Evolutionary conservation across 2,329 filamentous ascomycete genomes (phyloP).

Genomic region (Beauveria brongniartii): DNA sequence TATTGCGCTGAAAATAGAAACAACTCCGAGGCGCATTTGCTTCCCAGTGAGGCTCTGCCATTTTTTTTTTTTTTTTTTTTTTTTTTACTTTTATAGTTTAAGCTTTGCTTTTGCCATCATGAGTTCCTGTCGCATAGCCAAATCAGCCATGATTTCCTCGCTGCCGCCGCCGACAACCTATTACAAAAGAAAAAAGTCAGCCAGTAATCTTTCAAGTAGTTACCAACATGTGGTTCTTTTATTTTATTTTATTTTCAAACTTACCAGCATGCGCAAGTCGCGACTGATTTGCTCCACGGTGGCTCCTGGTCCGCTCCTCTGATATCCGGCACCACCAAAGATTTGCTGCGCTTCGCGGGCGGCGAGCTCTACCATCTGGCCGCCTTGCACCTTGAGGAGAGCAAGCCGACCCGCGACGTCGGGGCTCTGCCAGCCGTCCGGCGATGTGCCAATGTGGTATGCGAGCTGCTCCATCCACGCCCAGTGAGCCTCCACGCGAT

Average conservation of each 20-base stretch:
- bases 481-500: constrained; percentile 52
- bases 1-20: not conserved
- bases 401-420: constrained; percentile 25
- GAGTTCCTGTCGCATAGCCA: constrained; percentile 41
- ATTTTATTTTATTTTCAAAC: not conserved
- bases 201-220: not conserved
- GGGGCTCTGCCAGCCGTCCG: constrained; percentile 22
- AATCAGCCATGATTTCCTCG: constrained; percentile 45
- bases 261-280: constrained; percentile 34
- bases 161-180: constrained; percentile 46
- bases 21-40: not conserved
- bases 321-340: constrained; percentile 44
- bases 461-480: constrained; percentile 55
- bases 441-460: constrained; percentile 36
- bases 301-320: constrained; percentile 37
- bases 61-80: too few species aligned
- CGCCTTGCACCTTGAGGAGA: constrained; percentile 39
- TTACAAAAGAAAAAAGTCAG: constrained; percentile 14
- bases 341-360: constrained; percentile 46
- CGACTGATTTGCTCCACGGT: constrained; percentile 45
- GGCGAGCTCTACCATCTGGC: constrained; percentile 39
- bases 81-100: not conserved
- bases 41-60: not conserved
- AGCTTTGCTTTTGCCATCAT: constrained; percentile 17
- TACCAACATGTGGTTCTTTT: too few species aligned